Conservation (phyloP, 345 rosid genomes). For the Iberis pinnata region DNA sequence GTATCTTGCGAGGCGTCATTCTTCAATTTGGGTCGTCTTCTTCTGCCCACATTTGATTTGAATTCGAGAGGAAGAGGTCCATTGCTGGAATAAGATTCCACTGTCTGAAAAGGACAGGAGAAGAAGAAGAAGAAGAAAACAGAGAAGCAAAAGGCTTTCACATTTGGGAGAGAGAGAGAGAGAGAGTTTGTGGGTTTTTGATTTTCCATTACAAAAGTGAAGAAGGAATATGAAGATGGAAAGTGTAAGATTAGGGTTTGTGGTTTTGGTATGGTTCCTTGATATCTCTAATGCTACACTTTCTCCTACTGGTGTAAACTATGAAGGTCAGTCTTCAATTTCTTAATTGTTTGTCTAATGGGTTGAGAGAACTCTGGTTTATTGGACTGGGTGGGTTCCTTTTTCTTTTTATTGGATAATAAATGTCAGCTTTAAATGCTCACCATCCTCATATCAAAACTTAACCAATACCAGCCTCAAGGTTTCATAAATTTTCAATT, state of each 20-base stretch:
- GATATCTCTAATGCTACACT: slow-evolving; percentile 74
- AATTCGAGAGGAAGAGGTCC: neutral
- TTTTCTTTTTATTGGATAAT: slow-evolving; percentile 20
- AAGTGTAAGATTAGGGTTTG: slow-evolving; percentile 36
- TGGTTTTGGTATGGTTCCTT: slow-evolving; percentile 51
- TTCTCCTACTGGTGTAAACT: slow-evolving; percentile 92
- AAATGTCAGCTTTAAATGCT: slow-evolving; percentile 27
- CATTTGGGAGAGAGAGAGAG: slow-evolving; percentile 24
- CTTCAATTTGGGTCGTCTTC: slow-evolving; percentile 34
- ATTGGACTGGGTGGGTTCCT: slow-evolving; percentile 9
- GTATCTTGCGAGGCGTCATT: slow-evolving; percentile 23
- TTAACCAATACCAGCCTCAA: slow-evolving; percentile 19
- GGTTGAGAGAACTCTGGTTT: slow-evolving; percentile 13
- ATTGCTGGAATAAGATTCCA: slow-evolving; percentile 22
- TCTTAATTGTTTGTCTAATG: neutral
- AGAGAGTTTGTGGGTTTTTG: slow-evolving; percentile 31
- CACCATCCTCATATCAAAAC: too few relatives aligned
- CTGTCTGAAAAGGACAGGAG: slow-evolving; percentile 26
- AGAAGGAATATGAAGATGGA: slow-evolving; percentile 35
- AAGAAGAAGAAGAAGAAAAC: slow-evolving; percentile 18
- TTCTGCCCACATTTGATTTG: slow-evolving; percentile 5
- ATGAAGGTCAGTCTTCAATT: slow-evolving; percentile 76
- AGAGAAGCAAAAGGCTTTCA: slow-evolving; percentile 12
- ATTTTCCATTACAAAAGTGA: slow-evolving; percentile 25
- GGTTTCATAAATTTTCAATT: neutral